Percentiles rank a stretch among this genome's conserved stretches.
These are phyloP conservation scores for Fraxinus americana DNA, from an alignment of 257 asterid genomes.

Conservation along the genomic window DNA sequence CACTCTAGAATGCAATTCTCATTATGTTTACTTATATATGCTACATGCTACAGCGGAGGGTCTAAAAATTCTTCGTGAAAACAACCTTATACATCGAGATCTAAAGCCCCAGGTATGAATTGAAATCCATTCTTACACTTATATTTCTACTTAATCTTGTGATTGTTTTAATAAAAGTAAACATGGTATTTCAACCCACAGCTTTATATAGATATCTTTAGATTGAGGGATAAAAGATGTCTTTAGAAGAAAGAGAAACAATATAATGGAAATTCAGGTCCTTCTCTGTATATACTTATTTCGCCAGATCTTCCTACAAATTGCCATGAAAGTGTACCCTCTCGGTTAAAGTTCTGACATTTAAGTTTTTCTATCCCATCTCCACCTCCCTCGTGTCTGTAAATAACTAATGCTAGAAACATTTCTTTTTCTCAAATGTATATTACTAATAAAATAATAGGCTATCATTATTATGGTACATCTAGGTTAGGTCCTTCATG, in stretches of 20 bases:
- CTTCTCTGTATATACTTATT: neutral
- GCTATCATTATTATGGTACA: neutral
- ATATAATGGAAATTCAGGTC: neutral
- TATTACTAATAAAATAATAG: neutral
- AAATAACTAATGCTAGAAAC: conserved; percentile 7
- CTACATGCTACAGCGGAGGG: conserved; percentile 69
- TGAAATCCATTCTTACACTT: neutral
- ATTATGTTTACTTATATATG: conserved; percentile 8
- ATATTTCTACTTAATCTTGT: neutral
- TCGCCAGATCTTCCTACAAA: neutral
- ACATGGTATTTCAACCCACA: conserved; percentile 8
- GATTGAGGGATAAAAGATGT: neutral
- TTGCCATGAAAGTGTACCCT: conserved; percentile 2
- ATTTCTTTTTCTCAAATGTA: neutral
- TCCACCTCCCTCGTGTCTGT: neutral
- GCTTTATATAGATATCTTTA: neutral
- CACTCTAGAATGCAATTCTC: neutral
- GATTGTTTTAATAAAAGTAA: neutral
- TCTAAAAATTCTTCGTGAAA: conserved; percentile 80
- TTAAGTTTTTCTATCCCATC: neutral
- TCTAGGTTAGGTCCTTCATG: neutral
- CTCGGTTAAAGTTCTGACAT: neutral
- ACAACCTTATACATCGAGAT: conserved; percentile 90
- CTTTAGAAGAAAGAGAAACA: conserved; percentile 1
- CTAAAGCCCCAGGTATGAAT: conserved; percentile 86